Base-by-base conservation (phyloP, 371 early-diverging fungal genomes). In the Mucor piriformis region DNA sequence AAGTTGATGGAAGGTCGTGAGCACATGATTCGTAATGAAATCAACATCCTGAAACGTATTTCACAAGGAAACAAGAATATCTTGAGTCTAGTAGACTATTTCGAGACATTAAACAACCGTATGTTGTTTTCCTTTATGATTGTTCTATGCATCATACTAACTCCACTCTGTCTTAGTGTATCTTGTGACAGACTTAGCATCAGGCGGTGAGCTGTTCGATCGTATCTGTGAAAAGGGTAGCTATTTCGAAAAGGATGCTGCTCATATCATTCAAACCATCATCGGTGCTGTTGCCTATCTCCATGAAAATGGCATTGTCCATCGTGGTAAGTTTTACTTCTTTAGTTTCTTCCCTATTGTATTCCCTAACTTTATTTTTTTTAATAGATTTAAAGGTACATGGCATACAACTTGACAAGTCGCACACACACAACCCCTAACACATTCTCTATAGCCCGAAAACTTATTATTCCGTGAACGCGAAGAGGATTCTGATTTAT, bases 151-250 rank as follows among this genome's bases (percentile, higher is more conserved):
- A 2, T 44, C 46, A 3, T 50, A 48, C 23, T 23, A 33, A 15
- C 24, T 21, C n/a, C 8, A 11, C 23, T 21, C 18, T 21, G 11
- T 38, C 7, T 23, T 34, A 88, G 89, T 95, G 57, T 97, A 95
- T 65, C 77, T 96, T 52, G 92, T 96, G 25, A 93, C 92, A 59
- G 95, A 95, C 58, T 77, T 95, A 49, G 94, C 93, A 54, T 81
- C 82, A 6, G 96, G 96, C 18, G 96, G 96, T 25, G 96, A 95
- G 71, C 73, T 96, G 32, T 95, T 96, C 63, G 92, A 95, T 69
- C 84, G 93, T 50, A 92, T 97, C 55, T 88, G 87, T 61, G 84
- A 85, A 54, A 88, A 90, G 58, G 85, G 84, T n/a, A 83, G 74
- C 60, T 94, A 92, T 62, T 91, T 85, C 73, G 95, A 95, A 72